Evolutionary conservation across 2,329 filamentous ascomycete species (phyloP).

Genomic region (Camillea tinctor): DNA sequence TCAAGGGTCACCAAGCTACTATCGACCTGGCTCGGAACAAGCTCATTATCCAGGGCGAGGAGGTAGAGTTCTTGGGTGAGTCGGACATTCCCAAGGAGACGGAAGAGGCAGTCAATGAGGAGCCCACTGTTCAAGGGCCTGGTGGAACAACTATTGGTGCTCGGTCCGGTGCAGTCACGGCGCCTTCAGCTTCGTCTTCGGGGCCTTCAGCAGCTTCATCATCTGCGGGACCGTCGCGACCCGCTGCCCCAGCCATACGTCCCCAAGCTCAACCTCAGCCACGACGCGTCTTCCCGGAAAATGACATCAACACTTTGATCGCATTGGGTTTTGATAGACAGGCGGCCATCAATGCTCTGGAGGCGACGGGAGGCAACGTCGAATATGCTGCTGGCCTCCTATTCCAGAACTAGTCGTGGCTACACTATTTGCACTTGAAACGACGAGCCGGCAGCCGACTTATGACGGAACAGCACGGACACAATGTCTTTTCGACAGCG

Average conservation of each 20-base stretch:
- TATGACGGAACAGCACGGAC: background rate
- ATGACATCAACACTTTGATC: slow-evolving; percentile 72
- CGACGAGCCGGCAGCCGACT: background rate
- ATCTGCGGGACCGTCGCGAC: slow-evolving; percentile 23
- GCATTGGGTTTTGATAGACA: slow-evolving; percentile 74
- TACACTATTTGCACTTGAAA: background rate
- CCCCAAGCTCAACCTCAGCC: slow-evolving; percentile 1
- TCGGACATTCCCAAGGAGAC: slow-evolving; percentile 87
- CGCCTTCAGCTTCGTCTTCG: slow-evolving; percentile 37
- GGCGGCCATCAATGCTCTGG: slow-evolving; percentile 75
- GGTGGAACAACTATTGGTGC: slow-evolving; percentile 87
- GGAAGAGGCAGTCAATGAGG: slow-evolving; percentile 70
- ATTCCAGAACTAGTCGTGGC: slow-evolving; percentile 48
- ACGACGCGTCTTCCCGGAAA: slow-evolving; percentile 49
- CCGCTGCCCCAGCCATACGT: slow-evolving; percentile 26
- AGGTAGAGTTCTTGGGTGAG: slow-evolving; percentile 88
- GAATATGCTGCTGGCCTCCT: slow-evolving; percentile 85
- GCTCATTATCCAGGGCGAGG: slow-evolving; percentile 82
- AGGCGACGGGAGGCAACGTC: slow-evolving; percentile 81
- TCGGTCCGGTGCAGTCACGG: slow-evolving; percentile 73
- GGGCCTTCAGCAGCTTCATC: slow-evolving; percentile 25
- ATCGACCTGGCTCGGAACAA: slow-evolving; percentile 85
- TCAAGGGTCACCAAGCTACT: slow-evolving; percentile 90
- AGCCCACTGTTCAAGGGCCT: slow-evolving; percentile 81
- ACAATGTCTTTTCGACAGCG: background rate